Evolutionary conservation across 225 moss, liverwort and hornwort genomes (phyloP).

Genomic region (Marchantia polymorpha): DNA sequence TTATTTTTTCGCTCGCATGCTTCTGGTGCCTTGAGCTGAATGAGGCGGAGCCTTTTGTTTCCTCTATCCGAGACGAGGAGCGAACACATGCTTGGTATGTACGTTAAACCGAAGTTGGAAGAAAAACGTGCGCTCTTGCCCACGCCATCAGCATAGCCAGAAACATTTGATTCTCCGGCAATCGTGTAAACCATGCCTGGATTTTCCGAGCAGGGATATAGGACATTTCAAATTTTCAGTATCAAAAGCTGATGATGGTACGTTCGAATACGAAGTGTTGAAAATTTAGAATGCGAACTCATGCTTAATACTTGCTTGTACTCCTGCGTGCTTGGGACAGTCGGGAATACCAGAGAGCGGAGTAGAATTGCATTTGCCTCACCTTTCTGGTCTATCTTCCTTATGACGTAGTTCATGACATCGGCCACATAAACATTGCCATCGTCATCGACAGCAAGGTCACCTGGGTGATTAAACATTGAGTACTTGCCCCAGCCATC

Average conservation of each 20-base stretch:
- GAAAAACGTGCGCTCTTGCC: slow-evolving; percentile 60
- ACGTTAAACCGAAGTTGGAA: slow-evolving; percentile 53
- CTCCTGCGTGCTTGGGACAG: background rate
- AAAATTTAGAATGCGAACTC: background rate
- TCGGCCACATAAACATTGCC: slow-evolving; percentile 72
- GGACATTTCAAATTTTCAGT: background rate
- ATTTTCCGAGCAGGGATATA: background rate
- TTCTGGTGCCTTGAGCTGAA: slow-evolving; percentile 36
- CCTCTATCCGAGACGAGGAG: slow-evolving; percentile 59
- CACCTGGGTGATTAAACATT: slow-evolving; percentile 53
- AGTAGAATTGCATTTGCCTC: background rate
- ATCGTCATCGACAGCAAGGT: slow-evolving; percentile 54
- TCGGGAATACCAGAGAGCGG: background rate
- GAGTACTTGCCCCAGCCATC: slow-evolving; percentile 52
- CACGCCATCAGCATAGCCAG: slow-evolving; percentile 64
- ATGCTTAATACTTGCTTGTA: background rate
- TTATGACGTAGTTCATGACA: slow-evolving; percentile 46
- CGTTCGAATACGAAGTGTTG: background rate
- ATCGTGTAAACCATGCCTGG: slow-evolving; percentile 70
- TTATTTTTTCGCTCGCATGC: background rate
- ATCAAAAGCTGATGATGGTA: background rate
- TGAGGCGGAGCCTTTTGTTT: slow-evolving; percentile 51
- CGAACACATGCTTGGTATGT: slow-evolving; percentile 47
- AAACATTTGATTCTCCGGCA: slow-evolving; percentile 59
- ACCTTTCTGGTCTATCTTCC: slow-evolving; percentile 59